Base-by-base conservation (phyloP, 306 rosid genomes). In the Prunus mira region DNA sequence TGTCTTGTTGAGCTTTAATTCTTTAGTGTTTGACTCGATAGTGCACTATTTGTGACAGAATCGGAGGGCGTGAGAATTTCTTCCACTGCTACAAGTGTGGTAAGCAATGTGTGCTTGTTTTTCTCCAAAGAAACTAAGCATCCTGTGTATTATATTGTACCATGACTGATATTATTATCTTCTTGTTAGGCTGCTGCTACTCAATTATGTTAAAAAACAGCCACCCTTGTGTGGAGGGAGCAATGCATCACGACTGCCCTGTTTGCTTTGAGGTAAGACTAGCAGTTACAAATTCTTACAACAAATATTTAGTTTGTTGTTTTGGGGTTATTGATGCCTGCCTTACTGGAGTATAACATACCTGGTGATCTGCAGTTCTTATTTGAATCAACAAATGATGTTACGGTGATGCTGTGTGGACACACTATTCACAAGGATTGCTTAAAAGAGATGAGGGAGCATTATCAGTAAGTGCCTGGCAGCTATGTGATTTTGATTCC, bases 201-300 rank as follows among this genome's bases (percentile, higher is more conserved):
- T 84, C 98, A 14, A 62, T 58, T 62, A 27, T 85, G 82, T 50
- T 91, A 73, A 90, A 90, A 78, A 80, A 87, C 72, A 74, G 93
- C 54, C 98, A 94, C 83, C 91, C 91, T 25, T 94, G 98, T 62
- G 89, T 94, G 67, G 98, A 94, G 84, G 89, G 97, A 75, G 98
- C 98, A 67, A 91, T 90, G 96, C 97, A 94, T 83, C 97, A 94
- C 5, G 90, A 94, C 81, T 94, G 97, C 76, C 96, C 97, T 67
- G 83, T 94, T 83, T 91, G 97, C 80, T 91, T 88, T 75, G 98
- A 94, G 98, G 98, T 91, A 84, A 71, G 69, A 55, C 61, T 10
- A 5, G 24, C 25, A 4, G 54, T 32, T 28, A 34, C 12, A 58
- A 24, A 57, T 2, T 22, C 60, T 47, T 12, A 20, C 4, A 20